These are phyloP conservation scores for Venturia pyrina DNA, from an alignment of 2,329 filamentous ascomycete genomes.

Conservation along the genomic window DNA sequence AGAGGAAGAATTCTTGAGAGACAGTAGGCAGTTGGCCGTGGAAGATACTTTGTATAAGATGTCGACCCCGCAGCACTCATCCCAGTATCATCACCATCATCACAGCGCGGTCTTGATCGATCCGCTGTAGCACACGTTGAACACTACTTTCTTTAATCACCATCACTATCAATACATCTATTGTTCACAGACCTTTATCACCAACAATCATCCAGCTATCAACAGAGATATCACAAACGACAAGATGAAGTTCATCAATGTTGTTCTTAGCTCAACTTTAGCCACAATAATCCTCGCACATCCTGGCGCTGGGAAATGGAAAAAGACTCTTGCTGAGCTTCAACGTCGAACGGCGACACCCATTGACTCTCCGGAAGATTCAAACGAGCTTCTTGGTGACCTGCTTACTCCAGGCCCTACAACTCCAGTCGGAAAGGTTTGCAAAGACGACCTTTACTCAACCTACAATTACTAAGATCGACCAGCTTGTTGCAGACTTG, in stretches of 20 bases:
- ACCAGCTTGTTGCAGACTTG: conserved; percentile 21
- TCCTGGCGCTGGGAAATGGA: conserved; percentile 11
- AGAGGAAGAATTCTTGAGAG: not conserved
- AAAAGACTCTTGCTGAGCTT: conserved; percentile 13
- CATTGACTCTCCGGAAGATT: conserved; percentile 16
- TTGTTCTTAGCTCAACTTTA: not conserved
- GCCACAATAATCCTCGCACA: conserved; percentile 3
- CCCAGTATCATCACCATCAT: not conserved
- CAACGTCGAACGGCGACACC: conserved; percentile 16
- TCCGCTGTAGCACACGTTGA: not conserved
- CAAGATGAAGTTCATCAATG: not conserved
- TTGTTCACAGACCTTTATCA: not conserved
- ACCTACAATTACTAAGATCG: not conserved
- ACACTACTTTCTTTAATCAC: not conserved
- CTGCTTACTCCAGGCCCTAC: conserved; percentile 22
- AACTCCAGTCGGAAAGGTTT: conserved; percentile 13
- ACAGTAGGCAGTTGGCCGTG: not conserved
- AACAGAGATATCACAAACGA: not conserved
- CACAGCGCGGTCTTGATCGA: not conserved
- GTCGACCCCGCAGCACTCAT: not conserved
- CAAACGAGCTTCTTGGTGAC: conserved; percentile 26
- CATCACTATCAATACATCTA: not conserved
- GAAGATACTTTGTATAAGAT: not conserved
- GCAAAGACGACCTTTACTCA: not conserved
- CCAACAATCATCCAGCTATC: not conserved